Conservation (phyloP, 495 filamentous ascomycete species). For the Pseudomonodictys pantanalensis region DNA sequence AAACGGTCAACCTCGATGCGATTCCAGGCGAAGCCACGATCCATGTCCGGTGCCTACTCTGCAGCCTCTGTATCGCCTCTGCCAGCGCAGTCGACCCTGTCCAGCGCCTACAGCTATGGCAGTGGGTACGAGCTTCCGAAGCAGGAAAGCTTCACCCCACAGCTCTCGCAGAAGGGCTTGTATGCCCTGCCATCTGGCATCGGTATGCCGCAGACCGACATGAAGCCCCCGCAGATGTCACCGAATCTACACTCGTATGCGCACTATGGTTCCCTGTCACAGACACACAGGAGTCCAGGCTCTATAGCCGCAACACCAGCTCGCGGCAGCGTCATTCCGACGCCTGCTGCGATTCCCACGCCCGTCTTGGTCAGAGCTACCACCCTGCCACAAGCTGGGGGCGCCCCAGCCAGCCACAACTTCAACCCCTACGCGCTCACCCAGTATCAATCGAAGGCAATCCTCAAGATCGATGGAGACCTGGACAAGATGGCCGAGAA, state of each 20-base stretch:
- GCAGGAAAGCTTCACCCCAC: constrained; percentile 16
- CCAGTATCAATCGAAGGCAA: constrained; percentile 78
- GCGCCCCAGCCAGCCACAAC: constrained; percentile 42
- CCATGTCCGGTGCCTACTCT: constrained; percentile 40
- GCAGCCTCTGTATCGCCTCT: constrained; percentile 31
- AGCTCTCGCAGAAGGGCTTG: constrained; percentile 17
- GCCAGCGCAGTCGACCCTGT: constrained; percentile 25
- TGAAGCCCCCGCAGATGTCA: constrained; percentile 30
- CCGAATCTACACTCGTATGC: constrained; percentile 25
- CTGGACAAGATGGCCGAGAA: constrained; percentile 71
- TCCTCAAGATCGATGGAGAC: constrained; percentile 80
- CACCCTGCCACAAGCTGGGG: constrained; percentile 56
- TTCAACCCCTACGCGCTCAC: constrained; percentile 83
- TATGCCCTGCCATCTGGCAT: constrained; percentile 29
- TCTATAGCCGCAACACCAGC: constrained; percentile 40
- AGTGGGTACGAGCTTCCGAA: constrained; percentile 32
- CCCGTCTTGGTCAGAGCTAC: constrained; percentile 81
- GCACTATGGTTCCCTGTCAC: constrained; percentile 45
- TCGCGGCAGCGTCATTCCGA: constrained; percentile 42
- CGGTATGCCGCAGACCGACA: constrained; percentile 17
- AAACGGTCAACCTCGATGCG: constrained; percentile 50
- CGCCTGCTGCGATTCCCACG: constrained; percentile 50
- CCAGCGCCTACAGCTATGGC: constrained; percentile 30
- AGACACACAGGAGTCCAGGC: constrained; percentile 37
- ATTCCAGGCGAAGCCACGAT: constrained; percentile 44